A percentile compares a stretch with the other conserved stretches of the same genome.
phyloP scores from a whole-genome alignment of 164 flowering plant genomes.

The Vitis vinifera region DNA sequence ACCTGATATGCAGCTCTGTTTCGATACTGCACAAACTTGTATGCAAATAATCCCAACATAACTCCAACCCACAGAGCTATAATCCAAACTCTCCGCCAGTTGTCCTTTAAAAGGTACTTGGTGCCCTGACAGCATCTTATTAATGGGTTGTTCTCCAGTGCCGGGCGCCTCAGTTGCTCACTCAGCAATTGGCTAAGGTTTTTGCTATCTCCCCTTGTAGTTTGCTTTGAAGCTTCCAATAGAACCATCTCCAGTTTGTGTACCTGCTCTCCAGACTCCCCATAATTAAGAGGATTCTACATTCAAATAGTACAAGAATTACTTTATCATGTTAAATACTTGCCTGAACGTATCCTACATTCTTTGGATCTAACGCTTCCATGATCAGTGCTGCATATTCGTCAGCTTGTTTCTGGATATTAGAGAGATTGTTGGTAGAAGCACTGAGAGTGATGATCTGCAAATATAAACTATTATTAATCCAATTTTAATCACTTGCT shows the following conservation, averaged over 20 bases:
- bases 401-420: conserved; percentile 28
- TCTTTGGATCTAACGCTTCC: conserved; percentile 34
- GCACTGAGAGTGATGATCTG: conserved; percentile 45
- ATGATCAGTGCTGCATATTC: conserved; percentile 42
- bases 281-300: too few relatives aligned
- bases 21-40: conserved; percentile 27
- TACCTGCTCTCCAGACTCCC: conserved; percentile 13
- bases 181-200: conserved; percentile 30
- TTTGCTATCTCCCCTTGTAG: conserved; percentile 19
- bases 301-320: neutral
- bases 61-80: conserved; percentile 43
- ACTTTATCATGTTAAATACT: conserved; percentile 15
- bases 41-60: conserved; percentile 42
- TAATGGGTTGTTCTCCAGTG: conserved; percentile 33
- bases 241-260: conserved; percentile 27
- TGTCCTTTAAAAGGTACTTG: conserved; percentile 44
- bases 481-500: too few relatives aligned
- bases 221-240: conserved; percentile 18
- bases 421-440: conserved; percentile 29
- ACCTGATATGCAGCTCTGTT: conserved; percentile 1
- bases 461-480: neutral
- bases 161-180: conserved; percentile 31
- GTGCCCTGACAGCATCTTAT: conserved; percentile 22
- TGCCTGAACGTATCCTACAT: conserved; percentile 22
- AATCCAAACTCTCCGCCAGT: conserved; percentile 61